phyloP scores from a whole-genome alignment of 352 stramenopile genomes.

The Globisporangium lucens region DNA sequence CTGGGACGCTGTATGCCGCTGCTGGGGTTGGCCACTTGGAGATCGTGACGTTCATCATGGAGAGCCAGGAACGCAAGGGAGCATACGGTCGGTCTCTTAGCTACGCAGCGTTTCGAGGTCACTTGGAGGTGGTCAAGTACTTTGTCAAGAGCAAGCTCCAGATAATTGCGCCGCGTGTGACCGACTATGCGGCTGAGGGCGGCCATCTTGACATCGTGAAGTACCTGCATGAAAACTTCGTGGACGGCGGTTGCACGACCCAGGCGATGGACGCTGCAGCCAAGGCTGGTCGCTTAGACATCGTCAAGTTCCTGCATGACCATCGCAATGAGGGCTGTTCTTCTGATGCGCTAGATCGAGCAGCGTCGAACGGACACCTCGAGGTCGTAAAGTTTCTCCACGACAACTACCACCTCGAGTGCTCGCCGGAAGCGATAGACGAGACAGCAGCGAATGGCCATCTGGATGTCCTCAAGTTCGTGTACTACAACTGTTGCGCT shows the following conservation, averaged over 20 bases:
- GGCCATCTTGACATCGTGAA: neutral
- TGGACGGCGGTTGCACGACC: neutral
- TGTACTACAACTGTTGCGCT: neutral
- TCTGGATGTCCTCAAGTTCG: neutral
- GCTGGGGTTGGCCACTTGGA: neutral
- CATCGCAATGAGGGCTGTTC: neutral
- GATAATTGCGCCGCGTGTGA: neutral
- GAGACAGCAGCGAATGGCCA: neutral
- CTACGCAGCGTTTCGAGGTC: neutral
- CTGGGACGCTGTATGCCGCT: neutral
- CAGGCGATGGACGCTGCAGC: neutral
- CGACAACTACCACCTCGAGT: neutral
- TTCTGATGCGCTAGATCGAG: neutral
- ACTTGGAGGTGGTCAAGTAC: neutral
- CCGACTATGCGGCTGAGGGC: neutral
- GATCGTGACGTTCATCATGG: neutral
- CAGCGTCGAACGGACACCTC: neutral
- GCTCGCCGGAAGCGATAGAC: neutral
- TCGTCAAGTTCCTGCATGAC: constrained; percentile 5
- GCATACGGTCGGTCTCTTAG: neutral
- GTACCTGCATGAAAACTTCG: neutral
- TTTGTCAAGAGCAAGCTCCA: neutral
- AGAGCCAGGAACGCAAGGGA: neutral
- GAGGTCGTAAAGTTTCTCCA: neutral
- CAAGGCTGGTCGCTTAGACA: neutral